Evolutionary conservation across 306 rosid species (phyloP).

Genomic region (Quercus variabilis): DNA sequence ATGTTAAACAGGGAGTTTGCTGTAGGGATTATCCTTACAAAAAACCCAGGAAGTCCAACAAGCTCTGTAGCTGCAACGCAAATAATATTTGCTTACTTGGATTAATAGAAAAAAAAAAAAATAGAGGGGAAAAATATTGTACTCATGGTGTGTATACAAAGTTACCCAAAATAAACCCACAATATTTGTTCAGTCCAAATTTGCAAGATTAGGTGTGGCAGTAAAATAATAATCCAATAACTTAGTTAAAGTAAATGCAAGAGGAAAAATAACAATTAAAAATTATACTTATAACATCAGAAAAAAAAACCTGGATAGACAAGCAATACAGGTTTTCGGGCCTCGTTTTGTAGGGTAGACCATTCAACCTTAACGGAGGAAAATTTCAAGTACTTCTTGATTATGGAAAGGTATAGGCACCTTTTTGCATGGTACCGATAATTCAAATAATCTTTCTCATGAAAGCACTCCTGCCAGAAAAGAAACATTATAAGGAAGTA

Average conservation of each 20-base stretch:
- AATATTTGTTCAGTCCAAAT: slow-evolving; percentile 6
- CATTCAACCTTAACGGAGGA: slow-evolving; percentile 73
- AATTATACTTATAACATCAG: neutral
- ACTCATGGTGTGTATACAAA: too few relatives aligned
- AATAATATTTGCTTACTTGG: neutral
- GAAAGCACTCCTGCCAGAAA: slow-evolving; percentile 74
- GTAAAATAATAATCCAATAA: neutral
- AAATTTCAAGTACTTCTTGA: slow-evolving; percentile 60
- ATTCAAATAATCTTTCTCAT: slow-evolving; percentile 89
- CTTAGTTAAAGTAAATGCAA: neutral
- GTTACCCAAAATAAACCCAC: too few relatives aligned
- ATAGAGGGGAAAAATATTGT: too few relatives aligned
- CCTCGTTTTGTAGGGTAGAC: slow-evolving; percentile 84
- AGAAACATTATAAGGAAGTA: neutral
- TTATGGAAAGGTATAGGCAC: slow-evolving; percentile 74
- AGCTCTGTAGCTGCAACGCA: slow-evolving; percentile 43
- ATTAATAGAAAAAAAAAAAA: too few relatives aligned
- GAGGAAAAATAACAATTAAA: neutral
- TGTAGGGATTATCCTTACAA: slow-evolving; percentile 64
- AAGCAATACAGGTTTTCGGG: slow-evolving; percentile 65
- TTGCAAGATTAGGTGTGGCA: neutral
- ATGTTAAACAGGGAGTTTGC: slow-evolving; percentile 51
- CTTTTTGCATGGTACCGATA: slow-evolving; percentile 83
- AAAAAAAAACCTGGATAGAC: slow-evolving; percentile 70
- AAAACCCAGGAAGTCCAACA: slow-evolving; percentile 48